Evolutionary conservation across 768 basidiomycete species (phyloP), one percentile per base, ranked within the genome.

Genomic region (Lactifluus subvellereus): DNA sequence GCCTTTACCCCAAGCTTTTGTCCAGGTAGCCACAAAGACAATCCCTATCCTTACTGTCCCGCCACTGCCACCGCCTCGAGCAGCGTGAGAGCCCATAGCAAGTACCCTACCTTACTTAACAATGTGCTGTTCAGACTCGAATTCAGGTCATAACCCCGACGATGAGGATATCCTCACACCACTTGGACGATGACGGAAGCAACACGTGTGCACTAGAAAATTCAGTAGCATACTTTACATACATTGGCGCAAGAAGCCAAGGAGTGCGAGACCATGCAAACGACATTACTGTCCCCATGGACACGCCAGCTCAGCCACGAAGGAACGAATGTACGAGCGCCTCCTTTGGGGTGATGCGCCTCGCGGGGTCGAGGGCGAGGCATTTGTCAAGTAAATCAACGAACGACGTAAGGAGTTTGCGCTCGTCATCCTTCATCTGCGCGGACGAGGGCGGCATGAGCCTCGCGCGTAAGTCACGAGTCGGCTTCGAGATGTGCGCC

Each of bases 301-400:
- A 20, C 6, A 20, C 32, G 9, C 32, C 13, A 20, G 11, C 18
- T 71, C 67, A 80, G 59, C 84, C 82, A 56, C 89, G 79, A 60
- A 98, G 84, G 74, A 96, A 98, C 0, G 91, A 85, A 74, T 98
- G 94, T 9, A 81, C 74, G 45, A 98, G 79, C 4, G 92, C 94
- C 71, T 98, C 96, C 70, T 88, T 85, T 1, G 95, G 94, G n/a
- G 85, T 86, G 37, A 97, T 84, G 69, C 96, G 77, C 72, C 92
- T 85, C 47, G 84, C 80, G 2, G 95, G 90, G 72, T 98, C 96
- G 16, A 99, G 80, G 22, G 84, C 78, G 32, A 97, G 79, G 72
- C 95, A 96, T 75, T 88, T 94, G 71, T 98, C 95, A 61, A 99
- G 74, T 50, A 98, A 74, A 72, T 98, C 95, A 54, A 96, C 82